These are phyloP conservation scores for Esteya vermicola DNA, from an alignment of 2,329 filamentous ascomycete species.

Conservation along the genomic window DNA sequence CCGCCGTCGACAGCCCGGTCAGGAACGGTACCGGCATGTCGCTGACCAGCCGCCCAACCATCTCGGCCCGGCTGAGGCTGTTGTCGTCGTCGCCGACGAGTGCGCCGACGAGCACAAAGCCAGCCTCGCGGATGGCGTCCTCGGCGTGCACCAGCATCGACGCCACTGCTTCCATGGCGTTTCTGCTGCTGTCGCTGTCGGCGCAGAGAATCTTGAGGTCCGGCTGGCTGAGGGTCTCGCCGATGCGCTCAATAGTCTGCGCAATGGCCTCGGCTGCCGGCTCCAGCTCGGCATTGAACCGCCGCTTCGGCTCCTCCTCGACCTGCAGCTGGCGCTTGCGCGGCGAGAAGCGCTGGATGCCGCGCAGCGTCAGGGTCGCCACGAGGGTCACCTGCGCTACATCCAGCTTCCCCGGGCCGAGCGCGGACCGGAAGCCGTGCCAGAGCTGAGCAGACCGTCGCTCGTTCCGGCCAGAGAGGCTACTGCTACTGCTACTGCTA, in stretches of 20 bases:
- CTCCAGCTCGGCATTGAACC: slow-evolving; percentile 63
- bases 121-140: slow-evolving; percentile 62
- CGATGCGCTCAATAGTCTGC: slow-evolving; percentile 62
- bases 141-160: slow-evolving; percentile 72
- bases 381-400: slow-evolving; percentile 63
- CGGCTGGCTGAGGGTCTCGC: slow-evolving; percentile 51
- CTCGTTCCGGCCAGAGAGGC: slow-evolving; percentile 50
- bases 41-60: slow-evolving; percentile 30
- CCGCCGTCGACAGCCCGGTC: slow-evolving; percentile 27
- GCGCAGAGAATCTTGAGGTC: slow-evolving; percentile 62
- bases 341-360: slow-evolving; percentile 58
- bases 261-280: slow-evolving; percentile 46
- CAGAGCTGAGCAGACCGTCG: slow-evolving; percentile 65
- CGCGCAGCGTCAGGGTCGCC: slow-evolving; percentile 55
- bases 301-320: slow-evolving; percentile 33
- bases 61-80: slow-evolving; percentile 28
- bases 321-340: slow-evolving; percentile 29
- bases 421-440: slow-evolving; percentile 56
- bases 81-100: slow-evolving; percentile 42
- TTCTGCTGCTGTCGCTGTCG: slow-evolving; percentile 41
- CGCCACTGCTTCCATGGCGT: slow-evolving; percentile 61
- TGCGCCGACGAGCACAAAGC: slow-evolving; percentile 69
- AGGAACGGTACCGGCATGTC: slow-evolving; percentile 29
- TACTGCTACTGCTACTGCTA: slow-evolving; percentile 37
- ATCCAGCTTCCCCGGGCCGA: slow-evolving; percentile 51